phyloP scores from a whole-genome alignment of 2,329 filamentous ascomycete genomes.

The Colletotrichum cereale region DNA sequence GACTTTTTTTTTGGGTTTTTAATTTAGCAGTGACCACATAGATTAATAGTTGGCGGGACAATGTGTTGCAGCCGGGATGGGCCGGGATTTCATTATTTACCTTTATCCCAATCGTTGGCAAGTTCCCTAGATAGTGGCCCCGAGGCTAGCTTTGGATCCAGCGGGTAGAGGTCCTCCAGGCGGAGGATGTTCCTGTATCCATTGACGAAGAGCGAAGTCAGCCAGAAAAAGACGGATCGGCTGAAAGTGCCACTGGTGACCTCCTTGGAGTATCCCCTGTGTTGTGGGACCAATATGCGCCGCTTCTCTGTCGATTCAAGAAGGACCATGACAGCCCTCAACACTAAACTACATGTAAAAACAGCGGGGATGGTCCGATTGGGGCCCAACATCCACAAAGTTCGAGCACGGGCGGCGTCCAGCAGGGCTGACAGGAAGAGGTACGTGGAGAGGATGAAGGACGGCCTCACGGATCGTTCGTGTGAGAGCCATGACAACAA shows the following conservation, averaged over 20 bases:
- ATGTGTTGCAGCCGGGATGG: not conserved
- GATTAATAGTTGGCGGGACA: slow-evolving; percentile 33
- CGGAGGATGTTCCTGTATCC: slow-evolving; percentile 59
- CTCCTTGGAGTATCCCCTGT: slow-evolving; percentile 59
- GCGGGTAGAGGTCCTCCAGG: slow-evolving; percentile 51
- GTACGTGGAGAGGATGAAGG: slow-evolving; percentile 39
- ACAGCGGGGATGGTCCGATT: slow-evolving; percentile 39
- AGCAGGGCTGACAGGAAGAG: slow-evolving; percentile 39
- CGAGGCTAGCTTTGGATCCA: slow-evolving; percentile 42
- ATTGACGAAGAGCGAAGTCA: slow-evolving; percentile 62
- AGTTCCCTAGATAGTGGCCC: slow-evolving; percentile 40
- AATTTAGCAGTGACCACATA: too few species aligned
- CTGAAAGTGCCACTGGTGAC: slow-evolving; percentile 64
- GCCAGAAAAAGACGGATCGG: slow-evolving; percentile 64
- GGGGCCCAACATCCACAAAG: slow-evolving; percentile 36
- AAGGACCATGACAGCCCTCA: slow-evolving; percentile 40
- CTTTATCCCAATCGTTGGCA: slow-evolving; percentile 42
- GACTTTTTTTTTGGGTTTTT: too few species aligned
- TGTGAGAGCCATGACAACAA: slow-evolving; percentile 36
- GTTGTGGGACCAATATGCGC: slow-evolving; percentile 53
- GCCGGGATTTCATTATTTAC: slow-evolving; percentile 20
- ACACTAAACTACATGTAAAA: slow-evolving; percentile 37
- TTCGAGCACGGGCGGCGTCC: slow-evolving; percentile 41
- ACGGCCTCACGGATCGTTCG: slow-evolving; percentile 38
- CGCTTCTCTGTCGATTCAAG: slow-evolving; percentile 48